phyloP scores from a whole-genome alignment of 805 yeast genomes.

The Wickerhamomyces xylosicus region DNA sequence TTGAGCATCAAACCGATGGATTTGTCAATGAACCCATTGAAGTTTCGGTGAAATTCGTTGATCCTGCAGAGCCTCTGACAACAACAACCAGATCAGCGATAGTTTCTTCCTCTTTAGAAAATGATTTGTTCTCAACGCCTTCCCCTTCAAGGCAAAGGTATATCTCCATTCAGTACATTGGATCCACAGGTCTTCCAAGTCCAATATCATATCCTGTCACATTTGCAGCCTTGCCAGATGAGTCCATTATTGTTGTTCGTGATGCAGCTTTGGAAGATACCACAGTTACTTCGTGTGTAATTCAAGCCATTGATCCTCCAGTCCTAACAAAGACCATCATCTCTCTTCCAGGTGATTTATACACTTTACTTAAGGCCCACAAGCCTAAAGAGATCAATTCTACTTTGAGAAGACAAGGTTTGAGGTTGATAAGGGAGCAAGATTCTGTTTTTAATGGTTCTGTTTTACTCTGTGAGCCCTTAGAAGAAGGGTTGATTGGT shows the following conservation, averaged over 20 bases:
- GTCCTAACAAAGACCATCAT: slow-evolving; percentile 12
- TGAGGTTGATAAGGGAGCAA: slow-evolving; percentile 12
- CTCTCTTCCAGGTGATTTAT: slow-evolving; percentile 13
- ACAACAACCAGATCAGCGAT: neutral
- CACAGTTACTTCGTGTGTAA: neutral
- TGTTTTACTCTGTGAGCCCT: slow-evolving; percentile 60
- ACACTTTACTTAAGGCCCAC: slow-evolving; percentile 9
- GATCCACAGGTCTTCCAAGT: neutral
- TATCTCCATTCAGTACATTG: neutral
- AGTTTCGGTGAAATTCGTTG: neutral
- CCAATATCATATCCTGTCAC: neutral
- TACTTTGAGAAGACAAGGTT: slow-evolving; percentile 4
- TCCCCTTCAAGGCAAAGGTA: neutral
- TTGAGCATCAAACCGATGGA: no score
- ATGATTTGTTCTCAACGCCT: neutral
- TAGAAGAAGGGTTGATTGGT: slow-evolving; percentile 51
- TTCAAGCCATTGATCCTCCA: slow-evolving; percentile 6
- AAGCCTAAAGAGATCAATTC: slow-evolving; percentile 9
- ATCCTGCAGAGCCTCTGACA: neutral
- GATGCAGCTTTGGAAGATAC: neutral
- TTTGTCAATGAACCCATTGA: neutral
- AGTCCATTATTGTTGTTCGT: neutral
- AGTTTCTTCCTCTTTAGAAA: neutral
- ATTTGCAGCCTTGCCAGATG: neutral
- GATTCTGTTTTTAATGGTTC: slow-evolving; percentile 23